A percentile compares a stretch with the other conserved stretches of the same genome.
phyloP scores from a whole-genome alignment of 2,329 filamentous ascomycete genomes.

The Neopestalotiopsis clavispora region DNA sequence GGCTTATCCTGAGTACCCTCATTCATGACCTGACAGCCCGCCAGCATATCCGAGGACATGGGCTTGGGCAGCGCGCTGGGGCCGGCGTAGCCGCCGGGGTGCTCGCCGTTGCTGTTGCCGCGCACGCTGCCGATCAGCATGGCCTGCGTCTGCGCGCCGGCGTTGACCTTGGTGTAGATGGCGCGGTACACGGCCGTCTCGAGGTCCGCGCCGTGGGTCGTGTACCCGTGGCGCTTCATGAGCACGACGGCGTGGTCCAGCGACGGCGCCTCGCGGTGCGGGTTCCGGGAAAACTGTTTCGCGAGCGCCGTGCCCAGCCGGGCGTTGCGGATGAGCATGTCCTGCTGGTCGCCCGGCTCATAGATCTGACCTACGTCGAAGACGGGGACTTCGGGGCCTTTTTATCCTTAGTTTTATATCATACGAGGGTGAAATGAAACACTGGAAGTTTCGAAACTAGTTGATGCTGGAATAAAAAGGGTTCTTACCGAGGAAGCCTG shows the following conservation, averaged over 20 bases:
- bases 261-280: background rate
- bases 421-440: no score
- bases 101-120: background rate
- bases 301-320: slow-evolving; percentile 26
- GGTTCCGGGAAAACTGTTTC: slow-evolving; percentile 8
- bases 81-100: background rate
- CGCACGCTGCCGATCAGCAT: background rate
- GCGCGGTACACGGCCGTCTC: slow-evolving; percentile 23
- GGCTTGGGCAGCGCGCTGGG: background rate
- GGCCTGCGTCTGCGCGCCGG: slow-evolving; percentile 5
- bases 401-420: no score
- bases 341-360: slow-evolving; percentile 18
- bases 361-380: slow-evolving; percentile 24
- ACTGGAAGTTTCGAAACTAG: background rate
- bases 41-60: slow-evolving; percentile 6
- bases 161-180: slow-evolving; percentile 19
- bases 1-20: slow-evolving; percentile 14
- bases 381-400: slow-evolving; percentile 20
- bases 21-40: slow-evolving; percentile 13
- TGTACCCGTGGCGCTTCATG: slow-evolving; percentile 27
- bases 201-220: slow-evolving; percentile 19
- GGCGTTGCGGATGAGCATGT: slow-evolving; percentile 22
- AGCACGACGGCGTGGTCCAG: slow-evolving; percentile 19
- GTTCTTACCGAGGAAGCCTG: slow-evolving; percentile 23
- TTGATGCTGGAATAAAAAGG: background rate